These are phyloP conservation scores for Acorus gramineus DNA, from an alignment of 106 monocot genomes.

Conservation along the genomic window DNA sequence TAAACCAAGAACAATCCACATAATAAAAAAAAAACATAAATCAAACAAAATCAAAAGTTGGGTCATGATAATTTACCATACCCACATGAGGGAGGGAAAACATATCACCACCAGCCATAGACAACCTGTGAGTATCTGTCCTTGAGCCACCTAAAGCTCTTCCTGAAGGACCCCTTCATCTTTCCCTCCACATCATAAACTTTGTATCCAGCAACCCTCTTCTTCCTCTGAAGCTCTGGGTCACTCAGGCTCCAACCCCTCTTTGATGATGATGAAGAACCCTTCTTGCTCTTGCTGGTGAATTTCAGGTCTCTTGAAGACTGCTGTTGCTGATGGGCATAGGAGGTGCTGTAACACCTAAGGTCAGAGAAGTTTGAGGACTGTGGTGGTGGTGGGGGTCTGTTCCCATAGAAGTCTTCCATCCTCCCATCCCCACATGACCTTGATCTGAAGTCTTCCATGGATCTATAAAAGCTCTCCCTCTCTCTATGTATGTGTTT, in stretches of 20 bases:
- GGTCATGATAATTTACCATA: too few species aligned
- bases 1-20: too few species aligned
- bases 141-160: conserved; percentile 69
- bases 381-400: not conserved
- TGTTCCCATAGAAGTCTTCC: conserved; percentile 13
- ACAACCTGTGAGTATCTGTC: conserved; percentile 30
- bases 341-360: conserved; percentile 24
- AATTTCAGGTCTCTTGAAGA: too few species aligned
- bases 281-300: conserved; percentile 24
- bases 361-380: conserved; percentile 4
- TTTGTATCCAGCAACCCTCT: conserved; percentile 58
- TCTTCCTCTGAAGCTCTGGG: conserved; percentile 64
- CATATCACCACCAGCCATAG: conserved; percentile 35
- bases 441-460: conserved; percentile 31
- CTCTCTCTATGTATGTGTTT: too few species aligned
- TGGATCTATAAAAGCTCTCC: conserved; percentile 1
- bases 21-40: too few species aligned
- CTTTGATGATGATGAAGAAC: conserved; percentile 17
- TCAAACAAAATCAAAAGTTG: too few species aligned
- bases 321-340: conserved; percentile 8
- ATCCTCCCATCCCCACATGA: conserved; percentile 19
- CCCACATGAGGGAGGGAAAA: too few species aligned
- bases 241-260: conserved; percentile 26
- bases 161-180: conserved; percentile 46
- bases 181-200: conserved; percentile 48